phyloP scores from a whole-genome alignment of 192 early-diverging fungal species.

The Backusella sp. region DNA sequence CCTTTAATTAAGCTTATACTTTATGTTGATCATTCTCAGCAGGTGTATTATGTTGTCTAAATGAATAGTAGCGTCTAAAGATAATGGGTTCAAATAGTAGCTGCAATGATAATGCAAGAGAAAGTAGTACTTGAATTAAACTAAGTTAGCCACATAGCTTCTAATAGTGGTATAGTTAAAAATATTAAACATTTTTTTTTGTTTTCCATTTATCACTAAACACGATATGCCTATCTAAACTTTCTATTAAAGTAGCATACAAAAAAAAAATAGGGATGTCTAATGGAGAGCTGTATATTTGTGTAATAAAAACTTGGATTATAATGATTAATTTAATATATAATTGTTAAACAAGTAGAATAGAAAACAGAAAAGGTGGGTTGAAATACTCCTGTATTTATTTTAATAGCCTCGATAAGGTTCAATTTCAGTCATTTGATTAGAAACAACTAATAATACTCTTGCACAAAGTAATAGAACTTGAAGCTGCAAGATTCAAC shows the following conservation, averaged over 20 bases:
- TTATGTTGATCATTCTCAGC: neutral
- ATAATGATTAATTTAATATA: neutral
- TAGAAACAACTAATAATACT: neutral
- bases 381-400: neutral
- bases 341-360: neutral
- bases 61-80: neutral
- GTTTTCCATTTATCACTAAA: neutral
- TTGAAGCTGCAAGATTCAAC: neutral
- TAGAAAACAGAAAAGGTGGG: neutral
- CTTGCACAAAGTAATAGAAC: neutral
- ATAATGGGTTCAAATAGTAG: neutral
- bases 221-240: neutral
- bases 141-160: neutral
- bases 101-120: neutral
- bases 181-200: too few species aligned
- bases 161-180: too few species aligned
- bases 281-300: neutral
- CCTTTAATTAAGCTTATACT: neutral
- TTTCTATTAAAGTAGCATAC: too few species aligned
- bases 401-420: neutral
- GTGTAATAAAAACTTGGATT: neutral
- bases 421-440: neutral
- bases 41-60: neutral
- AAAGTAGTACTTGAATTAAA: neutral
- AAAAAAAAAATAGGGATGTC: neutral